These are phyloP conservation scores for Saccharomycopsis sp. DNA, from an alignment of 805 yeast genomes.

Conservation along the genomic window DNA sequence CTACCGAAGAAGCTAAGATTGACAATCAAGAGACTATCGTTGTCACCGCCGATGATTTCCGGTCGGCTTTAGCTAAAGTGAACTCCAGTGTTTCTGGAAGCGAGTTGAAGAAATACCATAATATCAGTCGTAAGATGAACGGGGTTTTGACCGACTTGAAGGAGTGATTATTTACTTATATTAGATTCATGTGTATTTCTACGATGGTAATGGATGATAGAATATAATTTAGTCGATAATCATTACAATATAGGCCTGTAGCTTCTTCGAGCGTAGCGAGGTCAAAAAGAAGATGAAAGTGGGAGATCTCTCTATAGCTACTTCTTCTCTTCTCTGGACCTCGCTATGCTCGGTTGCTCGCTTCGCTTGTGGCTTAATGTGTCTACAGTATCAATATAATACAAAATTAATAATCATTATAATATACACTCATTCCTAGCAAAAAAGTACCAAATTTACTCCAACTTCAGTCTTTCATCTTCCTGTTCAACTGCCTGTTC, in stretches of 20 bases:
- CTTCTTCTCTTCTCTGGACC: background rate
- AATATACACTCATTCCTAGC: background rate
- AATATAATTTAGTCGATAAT: too few species aligned
- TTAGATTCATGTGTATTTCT: too few species aligned
- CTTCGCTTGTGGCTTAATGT: too few species aligned
- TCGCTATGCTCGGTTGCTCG: too few species aligned
- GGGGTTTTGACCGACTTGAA: slow-evolving; percentile 18
- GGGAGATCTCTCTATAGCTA: background rate
- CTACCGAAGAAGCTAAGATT: slow-evolving; percentile 33
- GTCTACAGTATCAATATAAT: background rate
- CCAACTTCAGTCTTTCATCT: background rate
- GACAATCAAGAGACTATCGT: slow-evolving; percentile 32
- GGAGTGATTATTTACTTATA: background rate
- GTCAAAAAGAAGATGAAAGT: too few species aligned
- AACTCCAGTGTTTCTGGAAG: slow-evolving; percentile 87
- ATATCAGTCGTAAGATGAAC: slow-evolving; percentile 56
- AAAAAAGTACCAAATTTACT: background rate
- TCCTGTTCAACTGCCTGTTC: slow-evolving; percentile 32
- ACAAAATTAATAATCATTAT: background rate
- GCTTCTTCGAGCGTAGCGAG: too few species aligned
- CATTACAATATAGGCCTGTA: too few species aligned
- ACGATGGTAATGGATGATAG: too few species aligned
- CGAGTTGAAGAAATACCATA: slow-evolving; percentile 73
- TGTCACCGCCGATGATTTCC: slow-evolving; percentile 65
- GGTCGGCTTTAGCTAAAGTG: slow-evolving; percentile 61